Percentiles rank a stretch among this genome's conserved stretches.
These are phyloP conservation scores for Vickermania ingenoplastis DNA, from an alignment of 208 protist genomes.

Conservation along the genomic window DNA sequence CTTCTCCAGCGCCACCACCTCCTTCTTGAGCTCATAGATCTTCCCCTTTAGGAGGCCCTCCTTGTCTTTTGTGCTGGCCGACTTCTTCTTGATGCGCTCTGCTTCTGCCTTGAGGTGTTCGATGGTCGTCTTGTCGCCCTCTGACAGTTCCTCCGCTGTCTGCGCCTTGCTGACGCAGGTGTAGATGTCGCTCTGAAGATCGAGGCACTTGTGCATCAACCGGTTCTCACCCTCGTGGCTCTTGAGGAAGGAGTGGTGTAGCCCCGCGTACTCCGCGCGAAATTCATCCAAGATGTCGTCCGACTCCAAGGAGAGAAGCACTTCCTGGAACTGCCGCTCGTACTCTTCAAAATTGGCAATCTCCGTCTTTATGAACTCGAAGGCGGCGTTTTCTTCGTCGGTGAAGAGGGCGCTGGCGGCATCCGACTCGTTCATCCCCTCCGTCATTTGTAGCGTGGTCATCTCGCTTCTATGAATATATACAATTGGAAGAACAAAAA, in stretches of 20 bases:
- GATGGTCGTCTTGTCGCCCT: constrained; percentile 94
- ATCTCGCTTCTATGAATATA: neutral
- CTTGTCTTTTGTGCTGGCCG: constrained; percentile 87
- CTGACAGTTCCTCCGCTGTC: constrained; percentile 87
- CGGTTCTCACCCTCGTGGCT: constrained; percentile 96
- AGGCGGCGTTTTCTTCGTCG: constrained; percentile 24
- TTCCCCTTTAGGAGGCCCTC: constrained; percentile 91
- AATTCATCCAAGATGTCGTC: constrained; percentile 94
- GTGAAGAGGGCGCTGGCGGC: constrained; percentile 12
- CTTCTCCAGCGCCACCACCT: constrained; percentile 89
- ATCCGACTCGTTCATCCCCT: neutral
- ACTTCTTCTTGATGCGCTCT: constrained; percentile 92
- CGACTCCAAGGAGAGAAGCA: constrained; percentile 88
- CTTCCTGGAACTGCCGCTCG: constrained; percentile 92
- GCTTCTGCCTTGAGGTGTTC: constrained; percentile 88
- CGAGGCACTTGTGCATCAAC: constrained; percentile 92
- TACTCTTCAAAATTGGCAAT: constrained; percentile 84
- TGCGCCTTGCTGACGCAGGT: constrained; percentile 92
- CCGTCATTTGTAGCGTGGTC: neutral
- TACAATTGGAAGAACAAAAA: constrained; percentile 2
- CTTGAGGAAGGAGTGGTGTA: constrained; percentile 94
- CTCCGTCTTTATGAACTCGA: constrained; percentile 43
- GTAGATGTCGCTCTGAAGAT: constrained; percentile 94
- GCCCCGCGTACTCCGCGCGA: constrained; percentile 93
- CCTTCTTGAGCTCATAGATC: constrained; percentile 87